These are phyloP conservation scores for Melaleuca quinquenervia DNA, from an alignment of 345 rosid species.

Conservation along the genomic window DNA sequence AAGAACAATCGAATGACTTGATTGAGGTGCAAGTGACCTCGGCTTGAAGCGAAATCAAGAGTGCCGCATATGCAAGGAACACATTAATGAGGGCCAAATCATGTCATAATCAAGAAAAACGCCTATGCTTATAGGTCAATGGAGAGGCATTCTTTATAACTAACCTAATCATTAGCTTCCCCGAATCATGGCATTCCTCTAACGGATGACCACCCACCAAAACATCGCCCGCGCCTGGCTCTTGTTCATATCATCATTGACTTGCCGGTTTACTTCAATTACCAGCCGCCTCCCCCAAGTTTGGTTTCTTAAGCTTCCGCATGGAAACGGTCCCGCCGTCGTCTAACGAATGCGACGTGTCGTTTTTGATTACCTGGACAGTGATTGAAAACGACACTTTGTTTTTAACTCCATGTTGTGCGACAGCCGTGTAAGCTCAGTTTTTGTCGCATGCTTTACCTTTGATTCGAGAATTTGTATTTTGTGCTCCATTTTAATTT, in stretches of 20 bases:
- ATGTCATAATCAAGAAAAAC: not conserved
- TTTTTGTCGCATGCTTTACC: not conserved
- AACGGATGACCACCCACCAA: not conserved
- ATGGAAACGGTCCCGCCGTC: too few species aligned
- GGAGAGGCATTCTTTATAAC: not conserved
- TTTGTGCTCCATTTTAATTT: too few species aligned
- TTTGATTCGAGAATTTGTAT: not conserved
- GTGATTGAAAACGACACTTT: not conserved
- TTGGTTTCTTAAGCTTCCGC: too few species aligned
- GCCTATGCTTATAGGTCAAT: not conserved
- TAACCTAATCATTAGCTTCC: not conserved
- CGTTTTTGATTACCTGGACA: not conserved
- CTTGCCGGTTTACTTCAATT: not conserved
- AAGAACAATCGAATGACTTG: not conserved
- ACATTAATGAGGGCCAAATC: not conserved
- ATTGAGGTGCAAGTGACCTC: not conserved
- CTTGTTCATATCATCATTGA: not conserved
- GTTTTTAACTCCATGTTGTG: not conserved
- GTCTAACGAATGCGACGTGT: not conserved
- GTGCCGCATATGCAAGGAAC: not conserved
- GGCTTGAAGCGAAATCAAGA: not conserved
- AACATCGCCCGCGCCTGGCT: not conserved
- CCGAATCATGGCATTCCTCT: not conserved
- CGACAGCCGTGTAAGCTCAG: not conserved
- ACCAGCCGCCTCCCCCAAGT: too few species aligned